Evolutionary conservation across 148 eudicot species (phyloP), one percentile per base, ranked within the genome.

Genomic region (Linanthus parryae): DNA sequence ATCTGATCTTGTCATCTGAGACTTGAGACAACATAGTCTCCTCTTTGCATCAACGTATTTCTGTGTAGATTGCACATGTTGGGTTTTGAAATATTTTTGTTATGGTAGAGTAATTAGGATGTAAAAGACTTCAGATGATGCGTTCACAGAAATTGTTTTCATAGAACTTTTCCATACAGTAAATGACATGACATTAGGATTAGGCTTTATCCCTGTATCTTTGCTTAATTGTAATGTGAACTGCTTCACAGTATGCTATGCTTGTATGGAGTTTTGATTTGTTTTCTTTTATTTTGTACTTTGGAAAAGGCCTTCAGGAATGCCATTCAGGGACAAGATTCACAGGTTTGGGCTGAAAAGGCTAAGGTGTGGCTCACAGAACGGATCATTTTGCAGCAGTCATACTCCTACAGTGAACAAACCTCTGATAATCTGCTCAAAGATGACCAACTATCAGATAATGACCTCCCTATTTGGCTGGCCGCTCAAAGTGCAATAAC

Each of bases 401-500:
- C 70, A 33, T 22, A 65, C 58, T 58, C 58, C 61, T 72, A 54
- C 36, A 64, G 73, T 61, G 70, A 67, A 45, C 58, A 71, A 70
- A 57, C 54, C 33, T 48, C 64, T 31, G 73, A 78, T 52, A 50
- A 65, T 14, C 24, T 25, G 34, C 29, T 61, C 19, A 67, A 59
- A 48, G 46, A 55, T 58, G 84, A 78, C 47, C 64, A 63, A 7
- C 42, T 67, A 51, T 63, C 70, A 13, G 72, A 74, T 39, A 51
- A 17, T 51, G 80, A 79, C 34, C 65, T 83, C 50, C 91, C 95
- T 54, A 78, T 90, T 44, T 83, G 89, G 89, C 64, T 78, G 52
- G 97, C 95, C 39, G 95, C 97, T 52, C 84, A 91, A 50, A 81
- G 71, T 73, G 97, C 97, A 54, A 92, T 86, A 41, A 75, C 72